Evolutionary conservation across 1,139 yeast genomes (phyloP).

Genomic region (Meyerozyma guilliermondii): DNA sequence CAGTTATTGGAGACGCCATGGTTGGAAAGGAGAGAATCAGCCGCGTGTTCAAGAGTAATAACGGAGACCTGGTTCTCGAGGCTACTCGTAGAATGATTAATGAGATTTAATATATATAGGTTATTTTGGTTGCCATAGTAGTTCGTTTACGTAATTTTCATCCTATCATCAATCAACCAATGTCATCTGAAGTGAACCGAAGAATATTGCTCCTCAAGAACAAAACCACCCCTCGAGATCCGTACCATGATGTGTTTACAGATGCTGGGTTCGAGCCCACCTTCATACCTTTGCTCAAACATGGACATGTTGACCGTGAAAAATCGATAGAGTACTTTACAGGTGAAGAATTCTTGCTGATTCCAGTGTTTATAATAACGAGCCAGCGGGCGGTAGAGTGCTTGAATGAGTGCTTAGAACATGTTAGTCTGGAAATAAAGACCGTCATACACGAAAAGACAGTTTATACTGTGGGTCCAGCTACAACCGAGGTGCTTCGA

Average conservation of each 20-base stretch:
- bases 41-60: conserved; percentile 38
- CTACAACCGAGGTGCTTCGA: conserved; percentile 61
- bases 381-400: conserved; percentile 92
- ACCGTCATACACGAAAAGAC: conserved; percentile 38
- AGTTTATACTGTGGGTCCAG: conserved; percentile 90
- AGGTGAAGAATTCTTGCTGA: conserved; percentile 34
- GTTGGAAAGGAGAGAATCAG: conserved; percentile 68
- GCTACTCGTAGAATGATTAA: conserved; percentile 7
- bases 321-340: conserved; percentile 39
- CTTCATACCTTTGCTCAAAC: conserved; percentile 69
- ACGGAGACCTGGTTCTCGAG: conserved; percentile 5
- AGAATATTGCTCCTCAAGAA: conserved; percentile 55
- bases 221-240: conserved; percentile 60
- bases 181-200: not conserved
- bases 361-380: conserved; percentile 65
- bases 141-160: not conserved
- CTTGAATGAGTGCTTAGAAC: conserved; percentile 40
- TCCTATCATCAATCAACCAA: not conserved
- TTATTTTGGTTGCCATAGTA: not conserved
- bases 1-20: conserved; percentile 54
- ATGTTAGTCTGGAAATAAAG: conserved; percentile 12
- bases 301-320: conserved; percentile 47
- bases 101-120: not conserved
- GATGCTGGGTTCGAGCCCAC: conserved; percentile 32
- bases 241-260: conserved; percentile 44